Evolutionary conservation across 2,329 filamentous ascomycete genomes (phyloP), one percentile per base, ranked within the genome.

Genomic region (Pseudogymnoascus verrucosus): DNA sequence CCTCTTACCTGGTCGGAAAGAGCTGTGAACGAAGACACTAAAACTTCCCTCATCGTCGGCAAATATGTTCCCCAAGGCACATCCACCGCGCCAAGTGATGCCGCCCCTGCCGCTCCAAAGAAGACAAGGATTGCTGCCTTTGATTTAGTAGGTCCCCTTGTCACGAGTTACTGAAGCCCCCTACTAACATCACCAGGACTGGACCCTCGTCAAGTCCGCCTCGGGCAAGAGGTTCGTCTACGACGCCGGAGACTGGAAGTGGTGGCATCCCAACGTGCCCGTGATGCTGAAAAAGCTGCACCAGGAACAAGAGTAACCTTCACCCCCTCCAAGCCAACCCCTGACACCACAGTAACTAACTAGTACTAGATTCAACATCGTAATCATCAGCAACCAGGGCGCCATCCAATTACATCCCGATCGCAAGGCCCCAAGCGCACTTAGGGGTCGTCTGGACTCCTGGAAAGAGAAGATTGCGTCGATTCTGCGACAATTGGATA

Each of bases 371-470:
- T 96, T 90, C 75, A 83, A 83, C 54, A 76, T 98, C 11, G 83
- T 91, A 16, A 84, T 98, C 59, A 77, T 99, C 60, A 96, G 90
- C 66, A 99, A 99, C 74, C 95, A 99, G 75, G 93, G 82, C 60
- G 91, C 89, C 12, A 80, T 99, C 51, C 89, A 84, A 14, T 78
- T 98, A 1, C 89, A 89, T 67, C 82, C 84, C 16, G 85, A 91
- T 62, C 77, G 87, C n/a, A 95, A 92, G 70, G 78, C 80, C 0
- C 79, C 89, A 4, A 90, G 89, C 68, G 78, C 77, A 31, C 82
- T 87, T 70, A 86, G 86, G 65, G 87, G 87, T 64, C 87, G 89
- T 67, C 79, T 95, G 2, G 75, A 79, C 5, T 87, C 87, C n/a
- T 96, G 96, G 79, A 98, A 97, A 74, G 80, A 86, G 62, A 96